phyloP scores from a whole-genome alignment of 2,329 filamentous ascomycete genomes.

The Penicillium sp. region DNA sequence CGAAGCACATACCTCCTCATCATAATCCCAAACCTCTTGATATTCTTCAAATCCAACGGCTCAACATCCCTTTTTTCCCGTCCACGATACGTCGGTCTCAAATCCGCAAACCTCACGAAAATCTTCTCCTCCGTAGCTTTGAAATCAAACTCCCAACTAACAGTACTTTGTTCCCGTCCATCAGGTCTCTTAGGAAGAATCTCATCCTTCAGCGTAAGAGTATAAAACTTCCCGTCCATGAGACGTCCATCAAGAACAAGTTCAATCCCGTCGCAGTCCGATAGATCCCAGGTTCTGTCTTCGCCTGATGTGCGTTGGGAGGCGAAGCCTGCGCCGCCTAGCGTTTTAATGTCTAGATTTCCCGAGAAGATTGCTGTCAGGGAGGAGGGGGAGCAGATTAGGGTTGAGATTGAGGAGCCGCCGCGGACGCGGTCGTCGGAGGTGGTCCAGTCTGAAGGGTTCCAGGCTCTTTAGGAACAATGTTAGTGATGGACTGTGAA shows the following conservation, averaged over 20 bases:
- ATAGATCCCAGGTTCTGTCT: conserved; percentile 63
- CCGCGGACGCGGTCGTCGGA: conserved; percentile 78
- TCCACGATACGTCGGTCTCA: conserved; percentile 74
- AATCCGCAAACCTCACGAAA: conserved; percentile 62
- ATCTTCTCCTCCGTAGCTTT: conserved; percentile 39
- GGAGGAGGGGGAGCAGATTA: conserved; percentile 39
- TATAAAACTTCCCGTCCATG: conserved; percentile 67
- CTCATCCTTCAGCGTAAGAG: conserved; percentile 72
- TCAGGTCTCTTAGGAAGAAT: conserved; percentile 56
- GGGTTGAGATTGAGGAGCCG: conserved; percentile 62
- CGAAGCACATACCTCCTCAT: conserved; percentile 65
- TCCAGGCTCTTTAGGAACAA: conserved; percentile 14
- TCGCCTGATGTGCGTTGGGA: conserved; percentile 68
- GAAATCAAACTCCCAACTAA: conserved; percentile 77
- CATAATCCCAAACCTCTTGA: conserved; percentile 75
- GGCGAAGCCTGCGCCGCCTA: conserved; percentile 80
- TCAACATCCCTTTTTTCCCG: conserved; percentile 59
- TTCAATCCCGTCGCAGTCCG: conserved; percentile 61
- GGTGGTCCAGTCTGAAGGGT: conserved; percentile 59
- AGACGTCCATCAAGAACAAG: conserved; percentile 47
- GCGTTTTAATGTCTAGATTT: conserved; percentile 68
- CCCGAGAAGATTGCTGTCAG: conserved; percentile 61
- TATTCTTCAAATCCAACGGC: conserved; percentile 57
- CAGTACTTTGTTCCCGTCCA: conserved; percentile 68
- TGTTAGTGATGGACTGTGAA: neutral